phyloP scores from a whole-genome alignment of 129 eudicot species.

The Ambrosia artemisiifolia region DNA sequence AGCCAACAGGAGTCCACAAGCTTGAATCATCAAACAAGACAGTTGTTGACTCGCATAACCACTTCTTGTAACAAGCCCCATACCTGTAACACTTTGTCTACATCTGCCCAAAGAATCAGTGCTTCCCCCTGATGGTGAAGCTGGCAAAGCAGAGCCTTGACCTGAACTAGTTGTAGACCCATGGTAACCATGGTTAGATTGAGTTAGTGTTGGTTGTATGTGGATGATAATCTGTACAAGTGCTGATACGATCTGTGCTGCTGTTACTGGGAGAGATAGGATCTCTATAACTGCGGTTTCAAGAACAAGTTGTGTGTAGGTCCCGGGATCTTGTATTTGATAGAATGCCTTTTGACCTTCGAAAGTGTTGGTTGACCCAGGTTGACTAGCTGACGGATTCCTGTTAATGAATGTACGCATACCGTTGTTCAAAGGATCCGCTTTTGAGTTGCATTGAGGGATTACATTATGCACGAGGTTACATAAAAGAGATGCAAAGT shows the following conservation, averaged over 20 bases:
- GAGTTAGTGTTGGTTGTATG: slow-evolving; percentile 90
- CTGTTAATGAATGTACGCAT: slow-evolving; percentile 43
- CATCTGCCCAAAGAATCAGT: slow-evolving; percentile 82
- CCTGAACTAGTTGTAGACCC: slow-evolving; percentile 55
- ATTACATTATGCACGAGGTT: slow-evolving; percentile 77
- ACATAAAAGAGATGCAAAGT: slow-evolving; percentile 73
- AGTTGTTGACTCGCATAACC: slow-evolving; percentile 93
- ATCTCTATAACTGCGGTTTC: slow-evolving; percentile 96
- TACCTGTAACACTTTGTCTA: slow-evolving; percentile 48
- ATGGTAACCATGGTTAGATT: slow-evolving; percentile 72
- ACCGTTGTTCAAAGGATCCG: slow-evolving; percentile 46
- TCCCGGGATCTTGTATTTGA: slow-evolving; percentile 95
- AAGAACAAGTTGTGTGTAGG: slow-evolving; percentile 80
- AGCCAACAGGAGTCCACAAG: slow-evolving; percentile 91
- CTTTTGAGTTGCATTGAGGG: slow-evolving; percentile 73
- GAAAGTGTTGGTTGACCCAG: slow-evolving; percentile 52
- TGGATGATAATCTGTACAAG: slow-evolving; percentile 90
- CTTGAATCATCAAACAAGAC: slow-evolving; percentile 94
- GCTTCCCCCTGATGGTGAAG: slow-evolving; percentile 98
- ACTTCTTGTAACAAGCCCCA: slow-evolving; percentile 83
- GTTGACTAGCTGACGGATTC: slow-evolving; percentile 49
- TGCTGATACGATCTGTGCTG: slow-evolving; percentile 74
- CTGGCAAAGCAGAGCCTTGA: slow-evolving; percentile 73
- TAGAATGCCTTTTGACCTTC: slow-evolving; percentile 93
- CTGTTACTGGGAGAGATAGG: slow-evolving; percentile 77